Conservation (phyloP, 257 asterid genomes). For the Plantago ovata region DNA sequence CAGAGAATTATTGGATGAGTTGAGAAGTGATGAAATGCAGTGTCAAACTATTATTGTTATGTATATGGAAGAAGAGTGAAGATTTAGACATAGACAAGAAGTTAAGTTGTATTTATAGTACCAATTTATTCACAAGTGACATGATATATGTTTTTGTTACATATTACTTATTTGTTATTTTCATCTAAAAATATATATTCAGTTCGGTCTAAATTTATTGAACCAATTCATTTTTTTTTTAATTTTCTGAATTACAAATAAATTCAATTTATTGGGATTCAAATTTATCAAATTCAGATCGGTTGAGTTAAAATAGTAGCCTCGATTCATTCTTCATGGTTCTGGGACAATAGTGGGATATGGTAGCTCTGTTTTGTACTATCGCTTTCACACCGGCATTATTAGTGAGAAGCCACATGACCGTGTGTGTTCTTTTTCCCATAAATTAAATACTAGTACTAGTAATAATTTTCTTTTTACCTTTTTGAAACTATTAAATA, state of each 20-base stretch:
- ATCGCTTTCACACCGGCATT: slow-evolving; percentile 11
- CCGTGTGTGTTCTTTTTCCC: not conserved
- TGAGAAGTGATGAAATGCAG: not conserved
- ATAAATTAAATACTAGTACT: too few species aligned
- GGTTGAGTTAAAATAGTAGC: too few species aligned
- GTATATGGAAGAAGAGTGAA: not conserved
- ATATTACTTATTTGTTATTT: too few species aligned
- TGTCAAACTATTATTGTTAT: not conserved
- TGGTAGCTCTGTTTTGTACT: slow-evolving; percentile 22
- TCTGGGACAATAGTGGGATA: slow-evolving; percentile 15
- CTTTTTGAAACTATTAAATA: too few species aligned
- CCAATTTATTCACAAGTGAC: slow-evolving; percentile 18
- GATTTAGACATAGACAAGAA: slow-evolving; percentile 12
- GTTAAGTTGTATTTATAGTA: slow-evolving; percentile 36
- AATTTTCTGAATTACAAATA: too few species aligned
- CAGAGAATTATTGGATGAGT: not conserved
- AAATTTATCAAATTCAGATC: too few species aligned
- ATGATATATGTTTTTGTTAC: too few species aligned
- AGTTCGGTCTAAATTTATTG: too few species aligned
- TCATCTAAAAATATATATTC: too few species aligned
- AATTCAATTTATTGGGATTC: too few species aligned
- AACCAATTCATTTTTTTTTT: too few species aligned
- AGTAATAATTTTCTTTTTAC: too few species aligned
- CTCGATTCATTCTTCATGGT: slow-evolving; percentile 29
- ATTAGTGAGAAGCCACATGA: not conserved